These are phyloP conservation scores for Desmodesmus armatus DNA, from an alignment of 139 green algal genomes.

Conservation along the genomic window DNA sequence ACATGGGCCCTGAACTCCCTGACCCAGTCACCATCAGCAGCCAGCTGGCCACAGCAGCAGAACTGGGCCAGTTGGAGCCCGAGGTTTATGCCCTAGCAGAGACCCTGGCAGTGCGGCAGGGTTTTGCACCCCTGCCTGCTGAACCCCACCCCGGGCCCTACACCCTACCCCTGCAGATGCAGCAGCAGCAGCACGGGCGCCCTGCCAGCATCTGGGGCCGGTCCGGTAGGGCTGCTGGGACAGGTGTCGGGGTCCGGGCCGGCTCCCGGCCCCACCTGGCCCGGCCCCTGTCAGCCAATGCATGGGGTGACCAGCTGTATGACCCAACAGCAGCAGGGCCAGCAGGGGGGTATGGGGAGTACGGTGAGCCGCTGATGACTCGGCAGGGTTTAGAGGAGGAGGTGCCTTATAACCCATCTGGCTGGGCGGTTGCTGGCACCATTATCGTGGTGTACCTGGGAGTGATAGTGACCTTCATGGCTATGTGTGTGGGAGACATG, in stretches of 20 bases:
- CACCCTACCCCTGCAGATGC: not conserved
- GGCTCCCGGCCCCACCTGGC: not conserved
- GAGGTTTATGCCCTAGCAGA: not conserved
- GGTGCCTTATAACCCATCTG: not conserved
- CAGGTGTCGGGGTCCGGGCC: not conserved
- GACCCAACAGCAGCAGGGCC: not conserved
- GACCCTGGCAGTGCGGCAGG: too few species aligned
- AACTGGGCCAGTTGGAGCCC: not conserved
- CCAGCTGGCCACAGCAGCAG: not conserved
- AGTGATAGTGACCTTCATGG: not conserved
- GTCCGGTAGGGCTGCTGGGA: not conserved
- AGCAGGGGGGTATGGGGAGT: too few species aligned
- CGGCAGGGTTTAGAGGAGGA: not conserved
- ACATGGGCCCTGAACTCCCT: too few species aligned
- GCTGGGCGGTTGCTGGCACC: not conserved
- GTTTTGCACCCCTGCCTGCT: too few species aligned
- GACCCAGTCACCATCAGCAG: not conserved
- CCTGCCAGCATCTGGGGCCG: not conserved
- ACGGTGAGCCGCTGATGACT: too few species aligned
- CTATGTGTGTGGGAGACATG: not conserved
- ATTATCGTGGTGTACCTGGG: not conserved
- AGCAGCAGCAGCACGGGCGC: not conserved
- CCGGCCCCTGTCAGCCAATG: too few species aligned
- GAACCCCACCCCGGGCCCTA: too few species aligned
- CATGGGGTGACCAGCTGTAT: not conserved